Evolutionary conservation across 2,329 filamentous ascomycete genomes (phyloP).

Genomic region (Clonostachys byssicola): DNA sequence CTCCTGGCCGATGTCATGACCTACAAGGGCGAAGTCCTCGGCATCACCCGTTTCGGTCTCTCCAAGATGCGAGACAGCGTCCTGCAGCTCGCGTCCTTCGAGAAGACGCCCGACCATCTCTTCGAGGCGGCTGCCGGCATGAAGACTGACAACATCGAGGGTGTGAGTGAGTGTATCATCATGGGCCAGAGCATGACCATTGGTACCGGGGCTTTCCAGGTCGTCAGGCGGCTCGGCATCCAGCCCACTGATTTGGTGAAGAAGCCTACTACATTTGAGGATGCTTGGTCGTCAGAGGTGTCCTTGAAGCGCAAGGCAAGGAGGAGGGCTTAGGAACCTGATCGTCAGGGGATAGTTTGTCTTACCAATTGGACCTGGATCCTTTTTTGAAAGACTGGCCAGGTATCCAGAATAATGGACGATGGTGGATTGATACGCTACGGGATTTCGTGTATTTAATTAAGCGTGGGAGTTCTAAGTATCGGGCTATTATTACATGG

Average conservation of each 20-base stretch:
- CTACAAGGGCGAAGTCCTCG: constrained; percentile 94
- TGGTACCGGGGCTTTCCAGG: constrained; percentile 88
- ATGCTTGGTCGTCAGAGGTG: constrained; percentile 45
- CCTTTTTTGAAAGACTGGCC: too few species aligned
- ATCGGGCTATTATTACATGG: too few species aligned
- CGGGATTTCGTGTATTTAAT: too few species aligned
- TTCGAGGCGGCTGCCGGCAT: constrained; percentile 92
- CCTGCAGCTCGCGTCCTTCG: constrained; percentile 89
- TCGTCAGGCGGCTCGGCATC: constrained; percentile 74
- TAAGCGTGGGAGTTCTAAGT: too few species aligned
- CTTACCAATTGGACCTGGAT: too few species aligned
- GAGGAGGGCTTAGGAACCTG: constrained; percentile 4
- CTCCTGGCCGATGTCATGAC: constrained; percentile 98
- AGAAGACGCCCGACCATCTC: constrained; percentile 96
- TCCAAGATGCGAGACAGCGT: constrained; percentile 96
- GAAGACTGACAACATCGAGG: constrained; percentile 89
- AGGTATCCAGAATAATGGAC: too few species aligned
- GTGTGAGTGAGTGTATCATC: constrained; percentile 95
- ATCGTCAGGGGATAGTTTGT: too few species aligned
- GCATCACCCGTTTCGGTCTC: constrained; percentile 93
- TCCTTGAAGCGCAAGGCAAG: constrained; percentile 10
- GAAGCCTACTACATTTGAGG: constrained; percentile 67
- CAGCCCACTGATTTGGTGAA: constrained; percentile 50
- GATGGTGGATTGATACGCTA: too few species aligned
- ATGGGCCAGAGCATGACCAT: constrained; percentile 93